phyloP scores from a whole-genome alignment of 345 rosid species.

The Aquilaria malaccensis region DNA sequence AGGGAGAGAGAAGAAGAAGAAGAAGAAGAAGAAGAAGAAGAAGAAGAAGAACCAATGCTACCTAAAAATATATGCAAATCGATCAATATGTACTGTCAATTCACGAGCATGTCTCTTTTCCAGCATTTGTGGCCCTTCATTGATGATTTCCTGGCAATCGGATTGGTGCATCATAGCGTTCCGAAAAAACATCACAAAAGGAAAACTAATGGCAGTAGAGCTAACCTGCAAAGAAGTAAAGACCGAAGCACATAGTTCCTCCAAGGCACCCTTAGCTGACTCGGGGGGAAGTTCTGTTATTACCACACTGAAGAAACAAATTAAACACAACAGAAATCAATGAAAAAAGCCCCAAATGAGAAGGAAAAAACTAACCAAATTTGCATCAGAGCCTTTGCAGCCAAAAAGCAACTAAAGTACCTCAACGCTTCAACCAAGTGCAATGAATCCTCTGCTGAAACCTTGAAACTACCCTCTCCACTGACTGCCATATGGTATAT shows the following conservation, averaged over 20 bases:
- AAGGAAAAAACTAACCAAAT: constrained; percentile 11
- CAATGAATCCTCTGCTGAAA: constrained; percentile 85
- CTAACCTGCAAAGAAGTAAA: constrained; percentile 84
- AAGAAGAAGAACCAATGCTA: constrained; percentile 25
- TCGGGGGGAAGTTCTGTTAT: constrained; percentile 89
- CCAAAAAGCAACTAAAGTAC: constrained; percentile 25
- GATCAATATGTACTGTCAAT: constrained; percentile 88
- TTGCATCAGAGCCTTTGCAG: constrained; percentile 7
- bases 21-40: constrained; percentile 7
- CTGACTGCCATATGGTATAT: constrained; percentile 75
- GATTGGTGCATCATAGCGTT: too few relatives aligned
- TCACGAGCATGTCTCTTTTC: constrained; percentile 60
- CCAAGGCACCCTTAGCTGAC: constrained; percentile 79
- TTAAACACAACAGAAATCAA: constrained; percentile 12
- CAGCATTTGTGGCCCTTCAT: constrained; percentile 68
- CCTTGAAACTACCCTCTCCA: constrained; percentile 78
- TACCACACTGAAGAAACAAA: constrained; percentile 64
- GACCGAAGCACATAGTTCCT: constrained; percentile 73
- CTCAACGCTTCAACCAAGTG: constrained; percentile 94
- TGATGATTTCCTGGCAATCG: constrained; percentile 55
- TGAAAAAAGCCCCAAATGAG: constrained; percentile 6
- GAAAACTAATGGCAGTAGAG: constrained; percentile 5
- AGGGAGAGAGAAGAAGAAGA: background rate
- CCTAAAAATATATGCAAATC: constrained; percentile 97
- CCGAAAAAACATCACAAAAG: background rate